A percentile compares a stretch with the other conserved stretches of the same genome.
These are phyloP conservation scores for Pontederia paniculata DNA, from an alignment of 176 grass and related monocot genomes.

Conservation along the genomic window DNA sequence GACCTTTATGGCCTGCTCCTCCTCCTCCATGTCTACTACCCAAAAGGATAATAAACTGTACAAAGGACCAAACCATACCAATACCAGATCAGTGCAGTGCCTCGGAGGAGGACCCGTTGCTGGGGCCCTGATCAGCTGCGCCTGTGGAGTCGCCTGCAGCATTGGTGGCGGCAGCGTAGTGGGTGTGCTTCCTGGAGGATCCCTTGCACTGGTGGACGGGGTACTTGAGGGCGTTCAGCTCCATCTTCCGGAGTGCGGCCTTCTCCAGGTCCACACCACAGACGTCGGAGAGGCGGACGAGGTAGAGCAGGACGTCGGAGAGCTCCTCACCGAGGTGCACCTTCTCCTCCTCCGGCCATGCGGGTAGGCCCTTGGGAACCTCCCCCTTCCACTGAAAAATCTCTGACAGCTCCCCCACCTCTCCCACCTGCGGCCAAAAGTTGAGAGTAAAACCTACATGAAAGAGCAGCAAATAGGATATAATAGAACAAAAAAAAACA, in stretches of 20 bases:
- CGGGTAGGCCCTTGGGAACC: constrained; percentile 78
- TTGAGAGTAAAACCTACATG: no score
- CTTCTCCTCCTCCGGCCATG: constrained; percentile 58
- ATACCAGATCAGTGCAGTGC: no score
- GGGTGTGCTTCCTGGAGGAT: constrained; percentile 60
- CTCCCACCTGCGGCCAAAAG: constrained; percentile 53
- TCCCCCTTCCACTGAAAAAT: constrained; percentile 96
- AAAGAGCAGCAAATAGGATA: neutral
- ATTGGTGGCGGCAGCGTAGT: constrained; percentile 12
- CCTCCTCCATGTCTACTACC: no score
- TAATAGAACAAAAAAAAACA: constrained; percentile 6
- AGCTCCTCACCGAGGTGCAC: constrained; percentile 88
- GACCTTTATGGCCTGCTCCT: no score
- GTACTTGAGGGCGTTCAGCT: constrained; percentile 73
- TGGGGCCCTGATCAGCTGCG: no score
- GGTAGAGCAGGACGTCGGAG: constrained; percentile 76
- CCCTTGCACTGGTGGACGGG: constrained; percentile 60
- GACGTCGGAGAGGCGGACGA: constrained; percentile 68
- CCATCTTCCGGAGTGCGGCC: constrained; percentile 62
- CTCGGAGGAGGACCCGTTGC: no score
- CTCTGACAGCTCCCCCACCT: constrained; percentile 88
- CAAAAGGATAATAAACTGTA: no score
- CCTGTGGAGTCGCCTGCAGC: neutral
- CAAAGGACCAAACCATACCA: no score
- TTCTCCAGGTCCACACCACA: constrained; percentile 63